Percentiles rank a stretch among this genome's conserved stretches.
Conservation (phyloP, 169 alveolate genomes). For the Plasmodium cynomolgi region DNA sequence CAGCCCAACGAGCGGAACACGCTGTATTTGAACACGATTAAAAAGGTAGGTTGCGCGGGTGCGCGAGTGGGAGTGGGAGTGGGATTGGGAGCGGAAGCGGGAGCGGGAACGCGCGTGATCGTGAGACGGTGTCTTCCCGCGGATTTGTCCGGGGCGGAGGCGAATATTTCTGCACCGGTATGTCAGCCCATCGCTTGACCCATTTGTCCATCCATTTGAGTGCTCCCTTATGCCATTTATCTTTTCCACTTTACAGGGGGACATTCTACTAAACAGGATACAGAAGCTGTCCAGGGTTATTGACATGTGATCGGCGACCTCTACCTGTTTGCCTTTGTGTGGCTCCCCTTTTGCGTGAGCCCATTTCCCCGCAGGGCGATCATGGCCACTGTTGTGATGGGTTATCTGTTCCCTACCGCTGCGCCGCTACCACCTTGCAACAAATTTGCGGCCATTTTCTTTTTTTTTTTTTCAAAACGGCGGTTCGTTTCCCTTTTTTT, state of each 20-base stretch:
- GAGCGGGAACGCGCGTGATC: not conserved
- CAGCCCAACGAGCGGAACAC: conserved; percentile 92
- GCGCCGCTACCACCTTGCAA: not conserved
- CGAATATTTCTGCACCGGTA: not conserved
- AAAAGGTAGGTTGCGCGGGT: conserved; percentile 78
- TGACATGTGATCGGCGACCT: conserved; percentile 86
- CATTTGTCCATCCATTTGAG: not conserved
- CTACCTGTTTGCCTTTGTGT: not conserved
- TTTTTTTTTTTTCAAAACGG: not conserved
- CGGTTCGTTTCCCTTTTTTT: not conserved
- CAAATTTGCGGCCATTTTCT: not conserved
- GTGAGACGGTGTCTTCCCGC: not conserved
- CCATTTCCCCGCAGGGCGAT: not conserved
- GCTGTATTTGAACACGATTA: conserved; percentile 88
- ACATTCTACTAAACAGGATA: conserved; percentile 91
- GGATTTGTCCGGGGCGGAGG: not conserved
- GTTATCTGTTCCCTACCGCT: not conserved
- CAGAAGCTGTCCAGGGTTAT: conserved; percentile 94
- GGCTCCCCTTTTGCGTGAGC: not conserved
- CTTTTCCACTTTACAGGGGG: conserved; percentile 83
- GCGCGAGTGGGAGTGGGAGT: not conserved
- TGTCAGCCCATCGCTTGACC: not conserved
- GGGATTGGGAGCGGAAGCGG: too few relatives aligned
- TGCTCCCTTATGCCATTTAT: not conserved
- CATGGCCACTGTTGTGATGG: not conserved